phyloP scores from a whole-genome alignment of 805 yeast species.

The Yamadazyma phyllophila region DNA sequence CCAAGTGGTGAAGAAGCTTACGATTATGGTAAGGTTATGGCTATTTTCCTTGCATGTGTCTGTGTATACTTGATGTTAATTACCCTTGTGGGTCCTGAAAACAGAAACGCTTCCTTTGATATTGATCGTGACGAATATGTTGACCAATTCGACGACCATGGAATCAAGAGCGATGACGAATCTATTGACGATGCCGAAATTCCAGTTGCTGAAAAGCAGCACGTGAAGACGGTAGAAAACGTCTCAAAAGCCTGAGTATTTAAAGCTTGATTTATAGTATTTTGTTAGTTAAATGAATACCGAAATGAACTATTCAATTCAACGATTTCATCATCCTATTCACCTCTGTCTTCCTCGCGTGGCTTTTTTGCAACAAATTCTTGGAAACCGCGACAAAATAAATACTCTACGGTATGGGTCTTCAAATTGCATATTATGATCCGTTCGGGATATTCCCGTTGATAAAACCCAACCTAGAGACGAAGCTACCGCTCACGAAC shows the following conservation, averaged over 20 bases:
- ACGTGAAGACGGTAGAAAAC: conserved; percentile 1
- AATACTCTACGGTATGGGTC: neutral
- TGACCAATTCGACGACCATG: conserved; percentile 11
- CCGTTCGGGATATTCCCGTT: conserved; percentile 61
- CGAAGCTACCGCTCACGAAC: conserved; percentile 56
- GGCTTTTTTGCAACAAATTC: neutral
- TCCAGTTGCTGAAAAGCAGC: neutral
- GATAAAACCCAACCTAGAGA: conserved; percentile 41
- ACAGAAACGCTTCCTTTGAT: conserved; percentile 26
- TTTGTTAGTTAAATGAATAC: neutral
- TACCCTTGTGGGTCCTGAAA: conserved; percentile 61
- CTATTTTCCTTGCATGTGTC: conserved; percentile 64
- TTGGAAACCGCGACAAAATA: neutral
- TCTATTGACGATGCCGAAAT: conserved; percentile 3
- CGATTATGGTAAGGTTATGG: conserved; percentile 62
- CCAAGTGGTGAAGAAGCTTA: conserved; percentile 24
- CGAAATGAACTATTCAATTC: too few species aligned
- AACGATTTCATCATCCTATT: too few species aligned
- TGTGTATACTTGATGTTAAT: conserved; percentile 51
- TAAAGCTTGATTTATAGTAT: neutral
- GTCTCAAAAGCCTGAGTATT: neutral
- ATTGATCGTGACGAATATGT: conserved; percentile 16
- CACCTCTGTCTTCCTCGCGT: too few species aligned
- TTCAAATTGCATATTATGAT: conserved; percentile 50
- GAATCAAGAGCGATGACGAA: conserved; percentile 10